These are phyloP conservation scores for Plasmodium coatneyi DNA, from an alignment of 169 alveolate genomes.

Conservation along the genomic window DNA sequence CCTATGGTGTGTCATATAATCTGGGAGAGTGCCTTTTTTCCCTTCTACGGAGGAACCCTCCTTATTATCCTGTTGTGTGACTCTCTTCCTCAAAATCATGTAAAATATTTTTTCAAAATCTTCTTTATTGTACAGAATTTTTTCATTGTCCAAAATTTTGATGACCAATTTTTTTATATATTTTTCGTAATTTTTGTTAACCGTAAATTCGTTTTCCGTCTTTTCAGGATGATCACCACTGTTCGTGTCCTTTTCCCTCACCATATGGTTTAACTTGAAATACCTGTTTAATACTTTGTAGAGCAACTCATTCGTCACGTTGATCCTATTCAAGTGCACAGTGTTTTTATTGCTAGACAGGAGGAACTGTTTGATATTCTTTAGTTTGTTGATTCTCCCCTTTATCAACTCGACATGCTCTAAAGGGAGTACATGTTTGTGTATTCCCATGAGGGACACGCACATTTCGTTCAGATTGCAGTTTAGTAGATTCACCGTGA, in stretches of 20 bases:
- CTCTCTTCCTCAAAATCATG: constrained; percentile 46
- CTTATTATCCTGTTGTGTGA: neutral
- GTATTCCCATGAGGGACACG: constrained; percentile 35
- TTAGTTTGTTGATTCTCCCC: constrained; percentile 9
- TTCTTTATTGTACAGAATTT: constrained; percentile 53
- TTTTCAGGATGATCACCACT: neutral
- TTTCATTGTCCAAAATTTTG: constrained; percentile 59
- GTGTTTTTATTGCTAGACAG: constrained; percentile 44
- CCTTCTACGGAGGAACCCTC: neutral
- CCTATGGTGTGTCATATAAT: neutral
- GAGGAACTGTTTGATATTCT: constrained; percentile 11
- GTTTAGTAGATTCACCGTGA: constrained; percentile 13
- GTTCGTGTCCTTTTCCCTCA: neutral
- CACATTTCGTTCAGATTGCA: constrained; percentile 41
- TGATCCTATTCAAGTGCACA: neutral
- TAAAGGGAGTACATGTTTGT: constrained; percentile 24
- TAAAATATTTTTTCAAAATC: constrained; percentile 65
- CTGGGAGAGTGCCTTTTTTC: neutral
- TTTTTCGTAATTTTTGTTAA: constrained; percentile 58
- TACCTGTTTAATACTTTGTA: constrained; percentile 4
- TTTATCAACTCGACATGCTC: constrained; percentile 44
- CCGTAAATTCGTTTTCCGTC: neutral
- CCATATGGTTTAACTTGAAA: neutral
- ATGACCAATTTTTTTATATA: constrained; percentile 54
- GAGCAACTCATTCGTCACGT: constrained; percentile 44